phyloP scores from a whole-genome alignment of 352 stramenopile species.

The Phytophthora cajani region DNA sequence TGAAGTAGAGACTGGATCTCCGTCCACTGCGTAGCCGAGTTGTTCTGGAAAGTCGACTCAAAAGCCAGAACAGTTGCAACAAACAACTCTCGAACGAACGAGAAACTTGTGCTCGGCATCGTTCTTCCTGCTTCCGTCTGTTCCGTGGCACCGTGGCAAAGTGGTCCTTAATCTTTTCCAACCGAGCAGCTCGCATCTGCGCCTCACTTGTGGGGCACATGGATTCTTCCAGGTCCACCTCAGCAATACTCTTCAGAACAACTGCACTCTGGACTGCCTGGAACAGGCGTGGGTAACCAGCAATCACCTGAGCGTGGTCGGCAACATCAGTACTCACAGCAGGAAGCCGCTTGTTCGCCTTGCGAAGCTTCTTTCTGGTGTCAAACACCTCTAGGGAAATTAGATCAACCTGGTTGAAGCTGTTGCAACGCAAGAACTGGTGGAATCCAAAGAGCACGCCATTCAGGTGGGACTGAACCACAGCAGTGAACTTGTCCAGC shows the following conservation, averaged over 20 bases:
- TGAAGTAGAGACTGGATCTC: slow-evolving; percentile 31
- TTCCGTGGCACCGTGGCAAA: slow-evolving; percentile 37
- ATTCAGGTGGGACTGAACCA: slow-evolving; percentile 76
- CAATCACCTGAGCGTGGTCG: slow-evolving; percentile 52
- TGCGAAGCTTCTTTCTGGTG: slow-evolving; percentile 65
- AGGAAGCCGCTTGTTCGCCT: slow-evolving; percentile 32
- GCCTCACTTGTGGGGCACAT: slow-evolving; percentile 62
- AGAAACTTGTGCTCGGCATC: slow-evolving; percentile 27
- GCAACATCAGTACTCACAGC: slow-evolving; percentile 40
- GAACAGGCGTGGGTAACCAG: slow-evolving; percentile 63
- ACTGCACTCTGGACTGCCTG: slow-evolving; percentile 62
- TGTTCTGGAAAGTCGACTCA: slow-evolving; percentile 42
- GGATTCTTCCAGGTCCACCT: slow-evolving; percentile 69
- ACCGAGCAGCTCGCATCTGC: slow-evolving; percentile 49
- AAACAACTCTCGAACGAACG: slow-evolving; percentile 55
- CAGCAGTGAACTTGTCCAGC: slow-evolving; percentile 51
- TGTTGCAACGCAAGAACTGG: slow-evolving; percentile 79
- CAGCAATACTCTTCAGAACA: slow-evolving; percentile 60
- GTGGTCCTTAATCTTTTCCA: slow-evolving; percentile 61
- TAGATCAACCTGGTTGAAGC: slow-evolving; percentile 78
- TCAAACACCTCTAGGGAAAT: slow-evolving; percentile 81
- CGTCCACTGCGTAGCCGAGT: slow-evolving; percentile 32
- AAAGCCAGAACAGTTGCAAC: slow-evolving; percentile 67
- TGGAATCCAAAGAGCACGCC: slow-evolving; percentile 78
- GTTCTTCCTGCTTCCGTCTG: slow-evolving; percentile 24